Conservation (phyloP, 495 filamentous ascomycete species). For the Trichocladium antarcticum region DNA sequence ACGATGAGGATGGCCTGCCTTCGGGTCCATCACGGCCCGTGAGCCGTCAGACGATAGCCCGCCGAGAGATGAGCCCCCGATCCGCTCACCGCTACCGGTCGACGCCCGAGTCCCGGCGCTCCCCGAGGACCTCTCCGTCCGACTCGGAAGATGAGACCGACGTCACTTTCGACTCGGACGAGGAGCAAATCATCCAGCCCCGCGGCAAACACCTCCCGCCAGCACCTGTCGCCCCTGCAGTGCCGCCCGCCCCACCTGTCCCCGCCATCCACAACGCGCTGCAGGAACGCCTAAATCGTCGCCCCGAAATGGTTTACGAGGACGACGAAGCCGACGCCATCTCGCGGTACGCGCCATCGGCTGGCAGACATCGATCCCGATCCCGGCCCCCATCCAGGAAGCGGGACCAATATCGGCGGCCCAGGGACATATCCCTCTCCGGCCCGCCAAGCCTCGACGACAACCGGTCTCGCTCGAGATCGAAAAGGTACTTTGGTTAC, state of each 20-base stretch:
- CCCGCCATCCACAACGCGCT: constrained; percentile 9
- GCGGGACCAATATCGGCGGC: constrained; percentile 20
- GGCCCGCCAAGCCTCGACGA: constrained; percentile 21
- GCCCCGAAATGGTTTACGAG: constrained; percentile 19
- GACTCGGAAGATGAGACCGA: constrained; percentile 33
- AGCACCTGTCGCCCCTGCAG: constrained; percentile 6
- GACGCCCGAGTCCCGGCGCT: constrained; percentile 31
- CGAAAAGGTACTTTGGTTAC: constrained; percentile 27
- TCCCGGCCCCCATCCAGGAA: constrained; percentile 14
- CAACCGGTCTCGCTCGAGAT: constrained; percentile 25
- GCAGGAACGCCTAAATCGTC: constrained; percentile 20
- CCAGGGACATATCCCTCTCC: constrained; percentile 21
- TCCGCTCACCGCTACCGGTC: constrained; percentile 32
- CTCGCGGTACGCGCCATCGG: constrained; percentile 16
- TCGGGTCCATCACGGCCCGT: constrained; percentile 13
- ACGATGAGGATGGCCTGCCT: constrained; percentile 20
- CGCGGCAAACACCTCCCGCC: constrained; percentile 11
- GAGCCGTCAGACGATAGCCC: constrained; percentile 27
- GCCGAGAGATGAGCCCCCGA: constrained; percentile 30
- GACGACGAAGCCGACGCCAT: constrained; percentile 9
- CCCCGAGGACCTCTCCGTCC: constrained; percentile 29
- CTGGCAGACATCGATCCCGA: constrained; percentile 10
- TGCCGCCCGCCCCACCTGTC: constrained; percentile 9
- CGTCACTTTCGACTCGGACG: constrained; percentile 27
- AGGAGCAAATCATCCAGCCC: constrained; percentile 20